phyloP scores from a whole-genome alignment of 495 filamentous ascomycete genomes.

The Haplographium delicatum region DNA sequence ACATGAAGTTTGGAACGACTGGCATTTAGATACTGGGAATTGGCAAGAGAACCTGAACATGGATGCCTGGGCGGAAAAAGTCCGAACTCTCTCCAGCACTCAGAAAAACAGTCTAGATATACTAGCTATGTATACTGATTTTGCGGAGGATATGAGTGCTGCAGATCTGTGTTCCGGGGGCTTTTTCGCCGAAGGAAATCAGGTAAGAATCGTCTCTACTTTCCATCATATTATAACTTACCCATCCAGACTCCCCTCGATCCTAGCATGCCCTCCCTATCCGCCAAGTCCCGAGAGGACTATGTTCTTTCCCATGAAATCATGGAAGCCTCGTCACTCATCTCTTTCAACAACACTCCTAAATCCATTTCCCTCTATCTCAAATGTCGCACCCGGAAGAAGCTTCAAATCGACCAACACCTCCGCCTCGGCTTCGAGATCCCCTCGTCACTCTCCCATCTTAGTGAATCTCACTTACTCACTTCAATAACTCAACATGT shows the following conservation, averaged over 20 bases:
- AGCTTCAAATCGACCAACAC: constrained; percentile 23
- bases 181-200: constrained; percentile 32
- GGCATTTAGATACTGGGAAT: constrained; percentile 48
- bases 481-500: constrained; percentile 11
- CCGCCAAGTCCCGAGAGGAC: constrained; percentile 55
- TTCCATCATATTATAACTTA: not conserved
- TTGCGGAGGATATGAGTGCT: constrained; percentile 40
- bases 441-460: constrained; percentile 13
- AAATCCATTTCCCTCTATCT: constrained; percentile 28
- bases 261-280: constrained; percentile 51
- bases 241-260: constrained; percentile 35
- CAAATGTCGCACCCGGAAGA: constrained; percentile 25
- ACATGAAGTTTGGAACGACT: constrained; percentile 49
- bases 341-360: constrained; percentile 14
- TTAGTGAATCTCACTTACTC: constrained; percentile 15
- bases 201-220: constrained; percentile 24
- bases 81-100: not conserved
- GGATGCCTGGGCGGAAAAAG: constrained; percentile 14
- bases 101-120: constrained; percentile 7
- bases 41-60: constrained; percentile 32
- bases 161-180: constrained; percentile 42
- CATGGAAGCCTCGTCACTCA: constrained; percentile 43
- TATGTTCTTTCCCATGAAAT: constrained; percentile 58
- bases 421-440: constrained; percentile 16
- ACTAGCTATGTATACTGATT: constrained; percentile 26